phyloP scores from a whole-genome alignment of 2,329 filamentous ascomycete species.

The Tolypocladium ovalisporum region DNA sequence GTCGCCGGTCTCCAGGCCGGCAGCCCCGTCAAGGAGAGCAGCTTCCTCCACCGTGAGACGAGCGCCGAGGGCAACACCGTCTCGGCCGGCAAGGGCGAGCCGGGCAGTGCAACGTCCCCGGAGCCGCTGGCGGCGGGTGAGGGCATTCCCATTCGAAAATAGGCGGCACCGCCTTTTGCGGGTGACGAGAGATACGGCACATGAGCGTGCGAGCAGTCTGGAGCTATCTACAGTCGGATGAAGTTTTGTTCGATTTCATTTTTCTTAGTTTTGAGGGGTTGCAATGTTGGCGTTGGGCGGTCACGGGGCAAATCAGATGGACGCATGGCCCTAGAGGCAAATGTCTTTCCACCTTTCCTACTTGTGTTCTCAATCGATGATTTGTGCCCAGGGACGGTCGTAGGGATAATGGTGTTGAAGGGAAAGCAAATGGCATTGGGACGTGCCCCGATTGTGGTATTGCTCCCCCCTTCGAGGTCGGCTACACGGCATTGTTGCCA shows the following conservation, averaged over 20 bases:
- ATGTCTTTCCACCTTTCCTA: neutral
- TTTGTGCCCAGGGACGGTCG: neutral
- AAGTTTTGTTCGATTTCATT: too few relatives aligned
- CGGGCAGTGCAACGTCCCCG: conserved; percentile 11
- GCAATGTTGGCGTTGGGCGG: conserved; percentile 5
- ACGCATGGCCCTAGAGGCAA: neutral
- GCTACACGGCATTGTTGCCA: neutral
- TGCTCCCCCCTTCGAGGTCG: neutral
- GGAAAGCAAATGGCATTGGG: neutral
- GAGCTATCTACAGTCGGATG: neutral
- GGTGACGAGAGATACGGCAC: neutral
- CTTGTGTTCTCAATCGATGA: neutral
- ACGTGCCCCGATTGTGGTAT: neutral
- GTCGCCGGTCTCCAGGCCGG: conserved; percentile 46
- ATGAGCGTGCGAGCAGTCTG: neutral
- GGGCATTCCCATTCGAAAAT: conserved; percentile 56
- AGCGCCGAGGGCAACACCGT: conserved; percentile 45
- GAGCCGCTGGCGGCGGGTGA: conserved; percentile 13
- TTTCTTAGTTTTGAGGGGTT: conserved; percentile 1
- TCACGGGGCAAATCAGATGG: conserved; percentile 1
- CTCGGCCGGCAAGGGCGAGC: conserved; percentile 26
- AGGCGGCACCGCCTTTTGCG: conserved; percentile 7
- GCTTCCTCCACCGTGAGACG: conserved; percentile 73
- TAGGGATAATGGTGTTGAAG: neutral
- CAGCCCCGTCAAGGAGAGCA: conserved; percentile 84